These are phyloP conservation scores for Geotrichum armillariae DNA, from an alignment of 1,139 yeast genomes.

Conservation along the genomic window DNA sequence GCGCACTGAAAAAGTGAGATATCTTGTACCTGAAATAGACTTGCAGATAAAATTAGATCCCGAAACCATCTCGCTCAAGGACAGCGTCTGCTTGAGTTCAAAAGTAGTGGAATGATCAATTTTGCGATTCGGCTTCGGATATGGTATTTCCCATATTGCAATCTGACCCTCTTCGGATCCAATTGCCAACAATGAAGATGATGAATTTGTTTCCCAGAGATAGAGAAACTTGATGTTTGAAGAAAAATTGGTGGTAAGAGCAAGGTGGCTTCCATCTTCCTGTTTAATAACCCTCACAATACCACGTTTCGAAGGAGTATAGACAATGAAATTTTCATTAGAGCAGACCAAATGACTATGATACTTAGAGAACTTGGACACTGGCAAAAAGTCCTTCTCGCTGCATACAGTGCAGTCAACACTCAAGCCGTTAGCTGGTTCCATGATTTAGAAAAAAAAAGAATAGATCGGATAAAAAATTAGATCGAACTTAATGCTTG, in stretches of 20 bases:
- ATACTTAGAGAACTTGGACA: constrained; percentile 27
- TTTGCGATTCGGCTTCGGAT: constrained; percentile 1
- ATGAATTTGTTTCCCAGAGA: constrained; percentile 17
- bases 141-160: constrained; percentile 15
- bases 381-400: constrained; percentile 28
- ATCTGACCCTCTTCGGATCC: constrained; percentile 16
- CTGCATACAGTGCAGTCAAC: constrained; percentile 8
- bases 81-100: constrained; percentile 9
- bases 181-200: constrained; percentile 17
- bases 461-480: neutral
- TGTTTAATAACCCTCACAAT: constrained; percentile 32
- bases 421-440: neutral
- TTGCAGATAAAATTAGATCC: constrained; percentile 11
- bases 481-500: neutral
- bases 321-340: constrained; percentile 36
- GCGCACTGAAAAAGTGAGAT: constrained; percentile 9
- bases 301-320: constrained; percentile 33
- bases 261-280: constrained; percentile 30
- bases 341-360: constrained; percentile 34
- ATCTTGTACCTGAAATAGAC: constrained; percentile 16
- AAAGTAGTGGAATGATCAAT: neutral
- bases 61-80: neutral
- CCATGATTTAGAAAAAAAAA: neutral
- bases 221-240: constrained; percentile 15
- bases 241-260: constrained; percentile 19